phyloP scores from a whole-genome alignment of 352 stramenopile species.

The Pythium sukuiense region DNA sequence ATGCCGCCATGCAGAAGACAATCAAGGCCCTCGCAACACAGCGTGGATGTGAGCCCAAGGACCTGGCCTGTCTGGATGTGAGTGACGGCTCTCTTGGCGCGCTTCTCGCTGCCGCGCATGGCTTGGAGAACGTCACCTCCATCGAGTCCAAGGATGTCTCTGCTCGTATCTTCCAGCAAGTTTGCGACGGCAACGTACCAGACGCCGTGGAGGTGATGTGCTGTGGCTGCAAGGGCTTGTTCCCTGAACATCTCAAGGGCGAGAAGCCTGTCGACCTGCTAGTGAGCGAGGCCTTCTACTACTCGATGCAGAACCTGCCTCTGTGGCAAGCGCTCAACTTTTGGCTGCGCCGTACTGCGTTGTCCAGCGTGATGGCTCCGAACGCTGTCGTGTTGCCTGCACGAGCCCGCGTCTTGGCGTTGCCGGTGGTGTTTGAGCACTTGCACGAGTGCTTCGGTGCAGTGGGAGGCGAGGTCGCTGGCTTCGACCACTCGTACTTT shows the following conservation, averaged over 20 bases:
- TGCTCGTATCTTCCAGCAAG: constrained; percentile 70
- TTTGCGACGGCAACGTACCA: constrained; percentile 50
- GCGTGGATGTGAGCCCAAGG: constrained; percentile 17
- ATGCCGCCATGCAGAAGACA: constrained; percentile 40
- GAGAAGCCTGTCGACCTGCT: constrained; percentile 57
- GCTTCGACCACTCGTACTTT: constrained; percentile 73
- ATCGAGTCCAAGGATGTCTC: constrained; percentile 85
- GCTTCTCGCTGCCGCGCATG: constrained; percentile 52
- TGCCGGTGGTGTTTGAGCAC: constrained; percentile 70
- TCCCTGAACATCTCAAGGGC: constrained; percentile 55
- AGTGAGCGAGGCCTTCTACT: constrained; percentile 80
- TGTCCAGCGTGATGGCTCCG: constrained; percentile 38
- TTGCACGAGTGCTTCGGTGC: constrained; percentile 79
- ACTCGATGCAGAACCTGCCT: constrained; percentile 85
- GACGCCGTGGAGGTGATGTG: constrained; percentile 55
- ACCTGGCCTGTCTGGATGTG: constrained; percentile 65
- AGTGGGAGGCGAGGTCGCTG: constrained; percentile 56
- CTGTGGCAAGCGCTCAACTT: constrained; percentile 86
- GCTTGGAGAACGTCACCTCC: constrained; percentile 55
- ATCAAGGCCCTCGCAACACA: constrained; percentile 29
- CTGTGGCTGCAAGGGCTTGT: constrained; percentile 66
- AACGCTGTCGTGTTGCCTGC: constrained; percentile 53
- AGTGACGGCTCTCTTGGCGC: constrained; percentile 74
- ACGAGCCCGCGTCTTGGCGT: constrained; percentile 46
- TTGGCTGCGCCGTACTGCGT: constrained; percentile 66